phyloP scores from a whole-genome alignment of 495 filamentous ascomycete species.

The Apiosordaria backusii region DNA sequence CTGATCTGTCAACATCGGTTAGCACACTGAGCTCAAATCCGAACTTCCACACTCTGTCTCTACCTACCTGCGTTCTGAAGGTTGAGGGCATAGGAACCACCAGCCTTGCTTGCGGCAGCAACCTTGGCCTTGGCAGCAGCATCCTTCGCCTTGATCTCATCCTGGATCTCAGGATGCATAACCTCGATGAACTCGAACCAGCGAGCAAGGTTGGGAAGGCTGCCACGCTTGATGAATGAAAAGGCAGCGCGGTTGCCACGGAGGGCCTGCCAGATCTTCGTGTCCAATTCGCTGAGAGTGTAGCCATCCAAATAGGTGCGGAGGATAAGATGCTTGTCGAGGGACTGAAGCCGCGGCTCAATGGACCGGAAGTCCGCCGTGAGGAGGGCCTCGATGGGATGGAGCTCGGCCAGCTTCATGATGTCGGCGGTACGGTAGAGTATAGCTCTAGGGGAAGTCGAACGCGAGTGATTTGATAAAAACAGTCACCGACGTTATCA shows the following conservation, averaged over 20 bases:
- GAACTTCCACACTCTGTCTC: background rate
- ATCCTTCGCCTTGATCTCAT: constrained; percentile 53
- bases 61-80: constrained; percentile 60
- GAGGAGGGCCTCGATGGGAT: constrained; percentile 47
- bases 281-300: constrained; percentile 70
- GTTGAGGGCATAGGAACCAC: constrained; percentile 85
- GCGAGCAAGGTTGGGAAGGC: constrained; percentile 72
- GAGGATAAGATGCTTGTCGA: constrained; percentile 83
- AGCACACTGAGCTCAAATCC: background rate
- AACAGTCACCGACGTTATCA: constrained; percentile 20
- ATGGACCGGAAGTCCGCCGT: constrained; percentile 74
- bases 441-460: background rate
- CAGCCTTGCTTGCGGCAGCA: constrained; percentile 71
- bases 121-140: constrained; percentile 67
- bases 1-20: constrained; percentile 48
- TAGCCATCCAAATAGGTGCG: constrained; percentile 86
- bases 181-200: constrained; percentile 91
- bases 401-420: constrained; percentile 53
- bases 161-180: constrained; percentile 64
- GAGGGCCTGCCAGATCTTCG: constrained; percentile 78
- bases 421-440: constrained; percentile 1
- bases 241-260: constrained; percentile 81
- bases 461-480: too few relatives aligned
- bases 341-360: constrained; percentile 67
- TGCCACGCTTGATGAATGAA: constrained; percentile 72